phyloP scores from a whole-genome alignment of 495 filamentous ascomycete species.

The Neurospora sp. region DNA sequence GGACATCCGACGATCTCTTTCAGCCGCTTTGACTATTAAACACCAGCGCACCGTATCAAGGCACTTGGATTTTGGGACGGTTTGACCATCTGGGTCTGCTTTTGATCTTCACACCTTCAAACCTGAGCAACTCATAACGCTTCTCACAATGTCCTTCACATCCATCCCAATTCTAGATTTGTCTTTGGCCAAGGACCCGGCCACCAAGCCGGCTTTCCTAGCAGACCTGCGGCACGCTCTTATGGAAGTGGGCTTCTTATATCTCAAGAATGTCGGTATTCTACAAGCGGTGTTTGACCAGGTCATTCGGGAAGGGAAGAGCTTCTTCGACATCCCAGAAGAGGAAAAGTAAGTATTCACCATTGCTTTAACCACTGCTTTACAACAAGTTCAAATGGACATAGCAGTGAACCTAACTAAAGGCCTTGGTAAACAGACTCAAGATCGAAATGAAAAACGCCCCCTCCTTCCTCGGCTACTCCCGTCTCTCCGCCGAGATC shows the following conservation, averaged over 20 bases:
- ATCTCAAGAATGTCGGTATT: conserved; percentile 77
- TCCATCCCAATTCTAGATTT: conserved; percentile 75
- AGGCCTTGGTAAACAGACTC: conserved; percentile 31
- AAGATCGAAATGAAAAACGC: conserved; percentile 87
- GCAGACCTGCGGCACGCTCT: conserved; percentile 63
- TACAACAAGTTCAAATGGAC: too few species aligned
- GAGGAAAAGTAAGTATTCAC: conserved; percentile 55
- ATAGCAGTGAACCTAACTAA: neutral
- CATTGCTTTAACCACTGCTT: neutral
- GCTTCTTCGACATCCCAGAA: conserved; percentile 71
- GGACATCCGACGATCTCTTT: neutral
- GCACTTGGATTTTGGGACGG: neutral
- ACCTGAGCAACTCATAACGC: neutral
- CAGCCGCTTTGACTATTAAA: neutral
- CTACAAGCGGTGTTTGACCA: conserved; percentile 50
- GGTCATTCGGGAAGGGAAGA: conserved; percentile 58
- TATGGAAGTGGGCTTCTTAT: conserved; percentile 87
- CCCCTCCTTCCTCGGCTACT: conserved; percentile 53
- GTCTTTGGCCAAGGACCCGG: conserved; percentile 47
- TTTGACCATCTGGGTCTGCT: neutral
- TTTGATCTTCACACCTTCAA: neutral
- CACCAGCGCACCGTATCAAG: neutral
- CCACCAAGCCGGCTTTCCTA: conserved; percentile 67
- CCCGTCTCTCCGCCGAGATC: conserved; percentile 50
- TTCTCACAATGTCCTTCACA: conserved; percentile 50